Evolutionary conservation across 2,329 filamentous ascomycete species (phyloP).

Genomic region (Aspergillus fijiensis): DNA sequence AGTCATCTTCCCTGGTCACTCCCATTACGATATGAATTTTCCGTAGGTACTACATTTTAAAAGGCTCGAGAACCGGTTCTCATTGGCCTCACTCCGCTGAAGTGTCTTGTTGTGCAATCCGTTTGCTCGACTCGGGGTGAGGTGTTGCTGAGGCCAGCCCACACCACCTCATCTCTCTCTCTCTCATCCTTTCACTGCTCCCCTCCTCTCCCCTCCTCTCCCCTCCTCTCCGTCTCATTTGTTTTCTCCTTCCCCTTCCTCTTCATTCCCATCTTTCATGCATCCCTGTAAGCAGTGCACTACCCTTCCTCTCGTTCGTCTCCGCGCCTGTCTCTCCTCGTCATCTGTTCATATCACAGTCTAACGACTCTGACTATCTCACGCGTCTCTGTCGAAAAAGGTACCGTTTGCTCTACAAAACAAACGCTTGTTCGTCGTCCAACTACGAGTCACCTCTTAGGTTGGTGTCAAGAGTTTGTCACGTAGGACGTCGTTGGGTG

Average conservation of each 20-base stretch:
- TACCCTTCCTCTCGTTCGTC: neutral
- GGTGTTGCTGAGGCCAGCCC: neutral
- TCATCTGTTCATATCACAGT: no score
- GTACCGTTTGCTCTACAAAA: neutral
- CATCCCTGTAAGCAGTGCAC: neutral
- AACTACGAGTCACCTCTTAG: no score
- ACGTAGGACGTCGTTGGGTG: neutral
- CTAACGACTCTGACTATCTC: neutral
- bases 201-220: neutral
- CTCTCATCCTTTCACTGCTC: neutral
- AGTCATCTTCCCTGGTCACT: no score
- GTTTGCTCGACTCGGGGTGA: neutral
- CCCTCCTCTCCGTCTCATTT: neutral
- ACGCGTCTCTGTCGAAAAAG: neutral
- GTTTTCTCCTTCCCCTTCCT: neutral
- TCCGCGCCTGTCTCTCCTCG: neutral
- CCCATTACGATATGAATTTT: no score
- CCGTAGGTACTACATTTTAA: no score
- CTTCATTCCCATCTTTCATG: neutral
- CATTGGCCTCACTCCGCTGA: neutral
- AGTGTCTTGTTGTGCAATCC: neutral
- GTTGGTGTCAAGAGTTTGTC: neutral
- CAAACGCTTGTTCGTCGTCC: neutral
- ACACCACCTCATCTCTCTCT: neutral
- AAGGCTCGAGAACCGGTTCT: no score